Percentiles rank a stretch among this genome's conserved stretches.
These are phyloP conservation scores for Strombidium stylifer DNA, from an alignment of 73 alveolate genomes.

Conservation along the genomic window DNA sequence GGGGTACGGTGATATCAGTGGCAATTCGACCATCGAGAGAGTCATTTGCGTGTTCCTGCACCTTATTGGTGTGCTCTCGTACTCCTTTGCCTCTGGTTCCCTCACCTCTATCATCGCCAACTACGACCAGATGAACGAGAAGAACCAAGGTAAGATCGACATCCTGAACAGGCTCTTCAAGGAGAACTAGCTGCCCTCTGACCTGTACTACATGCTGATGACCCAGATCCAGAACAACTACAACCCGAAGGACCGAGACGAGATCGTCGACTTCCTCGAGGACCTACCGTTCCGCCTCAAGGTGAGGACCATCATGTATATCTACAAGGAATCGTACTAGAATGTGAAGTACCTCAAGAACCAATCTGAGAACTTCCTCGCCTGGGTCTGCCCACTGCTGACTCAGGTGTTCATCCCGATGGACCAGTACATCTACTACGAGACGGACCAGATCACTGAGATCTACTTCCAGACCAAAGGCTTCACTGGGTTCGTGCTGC, in stretches of 20 bases:
- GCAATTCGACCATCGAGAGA: slow-evolving; percentile 46
- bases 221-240: slow-evolving; percentile 41
- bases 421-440: slow-evolving; percentile 74
- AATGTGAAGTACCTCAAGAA: not conserved
- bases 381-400: slow-evolving; percentile 63
- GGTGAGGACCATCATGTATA: not conserved
- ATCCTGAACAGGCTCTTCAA: slow-evolving; percentile 25
- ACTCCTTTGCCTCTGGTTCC: slow-evolving; percentile 40
- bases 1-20: slow-evolving; percentile 77
- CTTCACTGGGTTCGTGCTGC: slow-evolving; percentile 25
- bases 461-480: slow-evolving; percentile 85
- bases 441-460: slow-evolving; percentile 83
- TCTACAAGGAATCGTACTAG: not conserved
- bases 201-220: slow-evolving; percentile 5
- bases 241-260: slow-evolving; percentile 18
- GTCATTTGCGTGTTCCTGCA: slow-evolving; percentile 38
- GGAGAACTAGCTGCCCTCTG: slow-evolving; percentile 28
- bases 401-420: slow-evolving; percentile 68
- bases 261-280: slow-evolving; percentile 49
- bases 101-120: slow-evolving; percentile 20
- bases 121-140: slow-evolving; percentile 18
- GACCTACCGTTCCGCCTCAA: slow-evolving; percentile 14
- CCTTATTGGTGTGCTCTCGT: slow-evolving; percentile 45
- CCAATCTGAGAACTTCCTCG: not conserved
- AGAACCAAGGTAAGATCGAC: slow-evolving; percentile 16